phyloP scores from a whole-genome alignment of 306 rosid species.

The Fragaria vesca region DNA sequence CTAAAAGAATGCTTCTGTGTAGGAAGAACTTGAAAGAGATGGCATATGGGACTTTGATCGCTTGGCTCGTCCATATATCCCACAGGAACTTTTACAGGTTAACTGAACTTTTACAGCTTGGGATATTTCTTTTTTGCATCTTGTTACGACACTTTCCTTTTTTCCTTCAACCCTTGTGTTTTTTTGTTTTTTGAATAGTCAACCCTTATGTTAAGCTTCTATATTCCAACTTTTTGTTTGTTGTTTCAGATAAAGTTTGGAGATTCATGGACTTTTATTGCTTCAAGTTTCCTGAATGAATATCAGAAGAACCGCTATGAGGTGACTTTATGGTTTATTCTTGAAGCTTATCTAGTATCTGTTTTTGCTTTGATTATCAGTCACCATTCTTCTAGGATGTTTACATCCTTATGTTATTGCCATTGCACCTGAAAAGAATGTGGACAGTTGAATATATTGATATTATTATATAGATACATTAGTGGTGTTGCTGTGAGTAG shows the following conservation, averaged over 20 bases:
- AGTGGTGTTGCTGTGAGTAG: not conserved
- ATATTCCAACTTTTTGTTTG: constrained; percentile 4
- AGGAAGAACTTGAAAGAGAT: constrained; percentile 95
- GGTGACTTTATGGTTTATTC: constrained; percentile 37
- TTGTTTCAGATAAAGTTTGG: constrained; percentile 80
- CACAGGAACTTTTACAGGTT: constrained; percentile 70
- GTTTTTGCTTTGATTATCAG: not conserved
- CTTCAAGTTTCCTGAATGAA: constrained; percentile 74
- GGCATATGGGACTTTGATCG: constrained; percentile 99
- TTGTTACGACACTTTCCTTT: not conserved
- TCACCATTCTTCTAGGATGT: constrained; percentile 14
- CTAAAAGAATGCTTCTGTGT: constrained; percentile 25
- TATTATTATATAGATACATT: not conserved
- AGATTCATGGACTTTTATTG: constrained; percentile 72
- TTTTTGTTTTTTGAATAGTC: not conserved
- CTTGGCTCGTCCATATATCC: constrained; percentile 74
- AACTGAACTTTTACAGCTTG: constrained; percentile 21
- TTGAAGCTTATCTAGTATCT: constrained; percentile 2
- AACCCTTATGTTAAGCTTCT: constrained; percentile 9
- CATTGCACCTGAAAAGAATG: not conserved
- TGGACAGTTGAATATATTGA: not conserved
- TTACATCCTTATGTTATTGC: not conserved
- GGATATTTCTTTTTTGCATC: not conserved
- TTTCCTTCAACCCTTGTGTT: constrained; percentile 10
- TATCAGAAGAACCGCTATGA: constrained; percentile 58